Evolutionary conservation across 306 rosid species (phyloP).

Genomic region (Acacia melanoxylon): DNA sequence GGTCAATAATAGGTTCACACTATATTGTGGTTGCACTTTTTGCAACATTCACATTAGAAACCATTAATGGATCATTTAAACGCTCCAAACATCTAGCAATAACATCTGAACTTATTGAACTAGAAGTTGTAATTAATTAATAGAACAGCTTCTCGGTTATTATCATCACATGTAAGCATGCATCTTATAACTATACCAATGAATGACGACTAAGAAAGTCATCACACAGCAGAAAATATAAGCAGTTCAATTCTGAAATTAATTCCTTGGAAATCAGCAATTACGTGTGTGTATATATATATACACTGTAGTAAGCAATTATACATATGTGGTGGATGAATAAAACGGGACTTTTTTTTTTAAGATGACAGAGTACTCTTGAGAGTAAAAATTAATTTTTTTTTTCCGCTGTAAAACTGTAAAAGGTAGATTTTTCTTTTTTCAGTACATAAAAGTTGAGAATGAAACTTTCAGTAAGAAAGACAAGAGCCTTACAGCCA

Average conservation of each 20-base stretch:
- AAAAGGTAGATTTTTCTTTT: background rate
- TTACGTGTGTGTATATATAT: background rate
- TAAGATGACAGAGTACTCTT: background rate
- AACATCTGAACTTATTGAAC: no score
- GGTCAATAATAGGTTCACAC: no score
- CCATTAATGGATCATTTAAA: no score
- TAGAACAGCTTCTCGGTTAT: conserved; percentile 9
- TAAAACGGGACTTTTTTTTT: background rate
- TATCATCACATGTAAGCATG: conserved; percentile 23
- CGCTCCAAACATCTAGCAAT: no score
- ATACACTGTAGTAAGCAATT: conserved; percentile 1
- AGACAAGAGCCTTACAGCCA: background rate
- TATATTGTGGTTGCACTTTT: no score
- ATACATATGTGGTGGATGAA: background rate
- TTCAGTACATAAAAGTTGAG: background rate
- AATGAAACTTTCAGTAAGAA: background rate
- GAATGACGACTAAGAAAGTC: conserved; percentile 16
- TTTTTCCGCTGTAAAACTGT: no score
- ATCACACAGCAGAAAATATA: background rate
- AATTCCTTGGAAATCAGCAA: conserved; percentile 1
- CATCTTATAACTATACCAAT: background rate
- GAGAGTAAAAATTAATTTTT: background rate
- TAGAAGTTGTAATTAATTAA: no score
- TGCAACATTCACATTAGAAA: no score
- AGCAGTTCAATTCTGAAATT: conserved; percentile 4